Percentiles rank a stretch among this genome's conserved stretches.
phyloP scores from a whole-genome alignment of 192 early-diverging fungal genomes.

The Haplosporangium gracile region DNA sequence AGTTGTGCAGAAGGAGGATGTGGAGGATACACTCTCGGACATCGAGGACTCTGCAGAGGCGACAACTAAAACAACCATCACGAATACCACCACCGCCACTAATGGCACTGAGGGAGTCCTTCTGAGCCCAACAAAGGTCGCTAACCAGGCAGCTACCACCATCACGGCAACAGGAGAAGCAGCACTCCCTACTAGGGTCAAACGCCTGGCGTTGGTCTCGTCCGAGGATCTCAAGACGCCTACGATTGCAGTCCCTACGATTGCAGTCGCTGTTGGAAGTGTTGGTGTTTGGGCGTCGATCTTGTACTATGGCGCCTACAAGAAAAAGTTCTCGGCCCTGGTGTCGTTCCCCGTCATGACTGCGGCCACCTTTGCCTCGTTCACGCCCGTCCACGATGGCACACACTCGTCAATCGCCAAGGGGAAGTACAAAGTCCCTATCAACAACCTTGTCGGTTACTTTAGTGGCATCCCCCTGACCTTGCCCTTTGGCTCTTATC shows the following conservation, averaged over 20 bases:
- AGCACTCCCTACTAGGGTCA: background rate
- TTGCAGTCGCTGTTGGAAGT: slow-evolving; percentile 37
- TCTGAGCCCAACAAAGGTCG: slow-evolving; percentile 14
- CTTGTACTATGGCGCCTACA: slow-evolving; percentile 40
- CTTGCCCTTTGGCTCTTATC: slow-evolving; percentile 26
- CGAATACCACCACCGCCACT: too few relatives aligned
- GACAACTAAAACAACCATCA: background rate
- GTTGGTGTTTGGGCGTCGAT: slow-evolving; percentile 26
- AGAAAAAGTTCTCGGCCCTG: slow-evolving; percentile 33
- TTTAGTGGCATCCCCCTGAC: slow-evolving; percentile 28
- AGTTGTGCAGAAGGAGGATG: background rate
- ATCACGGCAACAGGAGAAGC: background rate
- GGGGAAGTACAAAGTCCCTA: slow-evolving; percentile 27
- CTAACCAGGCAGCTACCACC: background rate
- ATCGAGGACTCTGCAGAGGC: background rate
- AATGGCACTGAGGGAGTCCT: background rate
- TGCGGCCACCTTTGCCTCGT: slow-evolving; percentile 37
- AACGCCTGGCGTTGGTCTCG: slow-evolving; percentile 32
- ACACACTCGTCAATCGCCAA: slow-evolving; percentile 47
- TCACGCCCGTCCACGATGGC: slow-evolving; percentile 47
- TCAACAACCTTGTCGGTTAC: slow-evolving; percentile 43
- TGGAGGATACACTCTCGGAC: slow-evolving; percentile 1
- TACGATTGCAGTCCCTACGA: slow-evolving; percentile 41
- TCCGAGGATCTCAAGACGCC: slow-evolving; percentile 51
- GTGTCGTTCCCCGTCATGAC: slow-evolving; percentile 41